Base-by-base conservation (phyloP, 2,329 filamentous ascomycete species). In the Colletotrichum liaoningense region DNA sequence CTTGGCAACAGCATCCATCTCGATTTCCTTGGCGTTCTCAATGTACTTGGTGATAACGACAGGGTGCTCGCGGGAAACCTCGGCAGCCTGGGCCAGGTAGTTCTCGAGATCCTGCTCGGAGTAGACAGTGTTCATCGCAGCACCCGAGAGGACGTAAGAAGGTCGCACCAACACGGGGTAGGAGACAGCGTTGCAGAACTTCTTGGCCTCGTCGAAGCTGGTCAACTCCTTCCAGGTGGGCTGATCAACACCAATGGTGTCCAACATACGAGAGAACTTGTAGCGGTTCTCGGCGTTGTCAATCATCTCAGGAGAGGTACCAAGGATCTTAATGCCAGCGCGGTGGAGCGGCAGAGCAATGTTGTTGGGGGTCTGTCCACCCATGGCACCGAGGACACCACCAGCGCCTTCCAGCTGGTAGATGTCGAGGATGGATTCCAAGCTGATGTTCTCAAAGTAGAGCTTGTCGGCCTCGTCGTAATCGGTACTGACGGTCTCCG, bases 41-140 rank as follows among this genome's bases (percentile, higher is more conserved):
- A 99, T 98, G 85, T 98, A 99, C 86, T 99, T 99, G 74, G 96
- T 98, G 80, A 99, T 98, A 74, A 99, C 97, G 12, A 99, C 97
- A 0, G 97, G 97, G 82, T 98, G 94, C 75, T 98, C 96, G 75
- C 94, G 92, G 6, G 97, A 98, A 59, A 99, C 97, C 76, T 97
- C 95, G 7, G 91, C 94, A 67, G 97, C 97, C 84, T 98, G 96
- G 76, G 94, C 91, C 57, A 99, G 88, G 83, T 97, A 98, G 79
- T 89, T 93, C 78, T 94, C 94, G 72, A 99, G 87, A 81, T 98
- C 97, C 81, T 96, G 93, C 86, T 97, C 92, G 0, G 96, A 98
- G 86, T 98, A 98, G 46, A 98, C 97, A 0, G 97, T 98, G 88
- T 98, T 99, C 97, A 99, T 99, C 22, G 97, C 97, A 60, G 97